Evolutionary conservation across 2,329 filamentous ascomycete genomes (phyloP), one percentile per base, ranked within the genome.

Genomic region (Cryphonectria naterciae): DNA sequence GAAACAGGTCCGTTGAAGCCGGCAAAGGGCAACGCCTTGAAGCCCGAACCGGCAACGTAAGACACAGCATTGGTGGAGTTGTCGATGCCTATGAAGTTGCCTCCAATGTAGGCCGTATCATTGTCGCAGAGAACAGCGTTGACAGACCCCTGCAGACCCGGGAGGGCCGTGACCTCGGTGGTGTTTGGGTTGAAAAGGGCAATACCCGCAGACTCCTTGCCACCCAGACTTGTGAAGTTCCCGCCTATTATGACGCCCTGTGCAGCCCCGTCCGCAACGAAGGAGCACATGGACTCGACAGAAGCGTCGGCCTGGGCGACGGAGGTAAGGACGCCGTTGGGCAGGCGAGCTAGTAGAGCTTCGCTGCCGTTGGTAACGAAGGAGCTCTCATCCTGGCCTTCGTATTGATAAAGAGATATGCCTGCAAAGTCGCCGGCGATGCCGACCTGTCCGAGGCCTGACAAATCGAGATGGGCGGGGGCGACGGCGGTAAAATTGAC

Each of bases 1-100:
- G 89, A 89, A 99, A 94, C 2, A 93, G 93, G 49, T 37, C 95
- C 95, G 81, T 98, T 98, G 82, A 99, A 97, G 32, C 97, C 97
- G 56, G 91, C 90, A 83, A 99, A 99, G 2, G 95, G 92, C 70
- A 99, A 83, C 77, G 93, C 92, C 28, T 87, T 88, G 91, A 93
- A 98, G 65, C 88, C 89, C 41, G 89, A 83, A 13, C 84, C 87
- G 37, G 85, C 85, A 35, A 87, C 85, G 94, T 94, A 98, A 17
- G 92, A 88, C 75, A 98, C 91, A 7, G 95, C 97, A 79, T 99
- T 98, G 37, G 92, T 93, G 8, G 94, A 96, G 35, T 73, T 73
- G 78, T 96, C 93, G 52, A 84, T 87, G 58, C 90, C 91, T 69
- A 88, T 90, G 79, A 99, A 98, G 73, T 89, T 91, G 39, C 96